Conservation (phyloP, 352 stramenopile species). For the Globisporangium barbulae region DNA sequence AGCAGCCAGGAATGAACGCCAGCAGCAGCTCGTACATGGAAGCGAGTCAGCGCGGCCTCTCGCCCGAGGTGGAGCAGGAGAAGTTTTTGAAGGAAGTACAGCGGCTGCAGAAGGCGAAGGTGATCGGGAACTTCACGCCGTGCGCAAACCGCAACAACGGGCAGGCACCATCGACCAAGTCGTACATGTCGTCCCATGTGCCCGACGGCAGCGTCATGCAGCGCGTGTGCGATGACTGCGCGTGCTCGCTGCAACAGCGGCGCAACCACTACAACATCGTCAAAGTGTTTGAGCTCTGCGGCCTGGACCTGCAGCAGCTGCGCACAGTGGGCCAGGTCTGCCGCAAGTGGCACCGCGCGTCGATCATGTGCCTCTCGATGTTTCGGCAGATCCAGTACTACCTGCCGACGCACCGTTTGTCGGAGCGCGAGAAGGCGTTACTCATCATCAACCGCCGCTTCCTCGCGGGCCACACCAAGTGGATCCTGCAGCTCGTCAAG, state of each 20-base stretch:
- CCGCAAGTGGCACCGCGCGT: slow-evolving; percentile 83
- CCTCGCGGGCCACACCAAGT: slow-evolving; percentile 75
- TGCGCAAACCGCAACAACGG: slow-evolving; percentile 33
- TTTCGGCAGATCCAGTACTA: slow-evolving; percentile 89
- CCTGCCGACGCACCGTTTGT: slow-evolving; percentile 71
- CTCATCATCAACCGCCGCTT: slow-evolving; percentile 82
- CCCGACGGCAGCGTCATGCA: slow-evolving; percentile 72
- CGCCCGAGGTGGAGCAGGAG: slow-evolving; percentile 47
- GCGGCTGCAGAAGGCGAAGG: slow-evolving; percentile 51
- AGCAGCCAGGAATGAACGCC: slow-evolving; percentile 1
- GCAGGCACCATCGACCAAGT: slow-evolving; percentile 28
- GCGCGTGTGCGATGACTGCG: slow-evolving; percentile 81
- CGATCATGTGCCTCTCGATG: slow-evolving; percentile 87
- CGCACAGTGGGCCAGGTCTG: slow-evolving; percentile 75
- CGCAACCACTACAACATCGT: slow-evolving; percentile 85
- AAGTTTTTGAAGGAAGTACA: slow-evolving; percentile 75
- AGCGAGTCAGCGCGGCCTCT: slow-evolving; percentile 26
- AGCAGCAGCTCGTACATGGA: slow-evolving; percentile 22
- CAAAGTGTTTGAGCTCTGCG: slow-evolving; percentile 82
- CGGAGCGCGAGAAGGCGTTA: slow-evolving; percentile 65
- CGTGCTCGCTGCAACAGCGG: slow-evolving; percentile 74
- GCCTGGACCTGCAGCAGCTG: slow-evolving; percentile 73
- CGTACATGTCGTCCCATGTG: slow-evolving; percentile 41
- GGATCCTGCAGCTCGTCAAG: slow-evolving; percentile 83
- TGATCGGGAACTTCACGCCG: slow-evolving; percentile 76